phyloP scores from a whole-genome alignment of 192 early-diverging fungal genomes.

The Irineochytrium annulatum region DNA sequence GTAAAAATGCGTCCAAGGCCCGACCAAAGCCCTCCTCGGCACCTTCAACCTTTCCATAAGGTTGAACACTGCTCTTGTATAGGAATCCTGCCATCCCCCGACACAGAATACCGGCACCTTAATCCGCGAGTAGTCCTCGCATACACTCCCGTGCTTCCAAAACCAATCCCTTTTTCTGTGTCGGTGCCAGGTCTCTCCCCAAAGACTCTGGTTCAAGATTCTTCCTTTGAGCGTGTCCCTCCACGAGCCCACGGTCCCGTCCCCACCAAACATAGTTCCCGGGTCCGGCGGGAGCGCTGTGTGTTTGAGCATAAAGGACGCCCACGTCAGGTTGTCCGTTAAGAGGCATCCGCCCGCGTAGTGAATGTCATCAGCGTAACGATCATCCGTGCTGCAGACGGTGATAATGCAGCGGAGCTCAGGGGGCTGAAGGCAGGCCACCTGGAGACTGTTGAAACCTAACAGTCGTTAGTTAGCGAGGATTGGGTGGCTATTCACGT shows the following conservation, averaged over 20 bases:
- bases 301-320: conserved; percentile 1
- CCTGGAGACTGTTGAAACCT: conserved; percentile 7
- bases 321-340: conserved; percentile 2
- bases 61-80: neutral
- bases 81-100: conserved; percentile 4
- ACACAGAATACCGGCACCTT: neutral
- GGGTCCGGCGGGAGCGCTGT: neutral
- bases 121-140: neutral
- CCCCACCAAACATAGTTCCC: neutral
- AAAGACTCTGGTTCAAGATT: neutral
- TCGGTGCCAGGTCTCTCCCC: neutral
- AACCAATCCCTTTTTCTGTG: neutral
- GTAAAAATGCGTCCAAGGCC: conserved; percentile 8
- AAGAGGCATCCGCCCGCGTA: conserved; percentile 2
- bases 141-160: conserved; percentile 2
- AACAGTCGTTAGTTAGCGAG: neutral
- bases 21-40: conserved; percentile 1
- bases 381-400: conserved; percentile 6
- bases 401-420: neutral
- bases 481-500: neutral
- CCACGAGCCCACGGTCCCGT: neutral
- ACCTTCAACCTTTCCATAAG: neutral
- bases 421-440: neutral
- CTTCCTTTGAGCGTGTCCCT: neutral
- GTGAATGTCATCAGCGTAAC: conserved; percentile 10